These are phyloP conservation scores for Candida jianshihensis DNA, from an alignment of 805 yeast genomes.

Conservation along the genomic window DNA sequence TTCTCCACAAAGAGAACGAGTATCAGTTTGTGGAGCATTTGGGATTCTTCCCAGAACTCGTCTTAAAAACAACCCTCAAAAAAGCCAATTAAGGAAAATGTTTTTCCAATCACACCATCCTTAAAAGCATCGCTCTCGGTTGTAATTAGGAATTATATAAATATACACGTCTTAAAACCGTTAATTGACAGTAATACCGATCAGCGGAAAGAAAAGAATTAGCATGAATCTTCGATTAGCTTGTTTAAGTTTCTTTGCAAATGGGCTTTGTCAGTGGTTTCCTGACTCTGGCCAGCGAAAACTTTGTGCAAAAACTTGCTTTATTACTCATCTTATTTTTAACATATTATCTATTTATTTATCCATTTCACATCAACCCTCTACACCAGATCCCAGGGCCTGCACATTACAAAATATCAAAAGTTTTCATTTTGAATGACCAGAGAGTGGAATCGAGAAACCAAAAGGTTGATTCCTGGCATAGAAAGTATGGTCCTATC, in stretches of 20 bases:
- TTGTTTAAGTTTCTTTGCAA: too few species aligned
- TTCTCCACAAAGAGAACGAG: constrained; percentile 47
- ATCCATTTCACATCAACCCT: constrained; percentile 45
- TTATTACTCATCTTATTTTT: background rate
- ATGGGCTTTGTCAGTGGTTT: too few species aligned
- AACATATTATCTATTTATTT: constrained; percentile 29
- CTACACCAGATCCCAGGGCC: constrained; percentile 55
- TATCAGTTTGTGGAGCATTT: constrained; percentile 54
- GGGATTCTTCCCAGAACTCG: constrained; percentile 50
- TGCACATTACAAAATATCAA: constrained; percentile 37
- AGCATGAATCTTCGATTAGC: too few species aligned
- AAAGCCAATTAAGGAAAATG: background rate
- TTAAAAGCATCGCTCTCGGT: background rate
- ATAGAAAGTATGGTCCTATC: constrained; percentile 51
- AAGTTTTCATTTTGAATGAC: constrained; percentile 32
- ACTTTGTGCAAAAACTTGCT: too few species aligned
- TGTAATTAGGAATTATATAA: too few species aligned
- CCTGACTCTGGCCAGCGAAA: too few species aligned
- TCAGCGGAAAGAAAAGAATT: too few species aligned
- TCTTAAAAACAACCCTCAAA: background rate
- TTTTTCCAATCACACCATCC: background rate
- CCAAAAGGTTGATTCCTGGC: constrained; percentile 41
- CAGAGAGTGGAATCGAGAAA: constrained; percentile 44
- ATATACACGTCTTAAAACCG: background rate
- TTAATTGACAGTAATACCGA: background rate